Evolutionary conservation across 257 asterid species (phyloP), one percentile per base, ranked within the genome.

Genomic region (Nicotiana paniculata): DNA sequence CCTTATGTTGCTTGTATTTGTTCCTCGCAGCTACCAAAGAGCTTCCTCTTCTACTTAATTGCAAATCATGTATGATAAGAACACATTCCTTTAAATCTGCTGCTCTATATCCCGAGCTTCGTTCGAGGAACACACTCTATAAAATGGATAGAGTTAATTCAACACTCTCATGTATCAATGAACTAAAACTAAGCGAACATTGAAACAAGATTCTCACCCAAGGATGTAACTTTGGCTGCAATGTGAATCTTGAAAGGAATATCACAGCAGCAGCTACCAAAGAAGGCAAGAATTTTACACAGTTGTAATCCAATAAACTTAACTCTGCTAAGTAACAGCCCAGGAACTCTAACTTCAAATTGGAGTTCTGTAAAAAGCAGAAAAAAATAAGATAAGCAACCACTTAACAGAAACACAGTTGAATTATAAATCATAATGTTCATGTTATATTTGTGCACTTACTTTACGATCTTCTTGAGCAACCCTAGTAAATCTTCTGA

Each of bases 1-100:
- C 98, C 99, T 89, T 92, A 65, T 91, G 95, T 51, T 93, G 93
- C 63, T 88, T 90, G 90, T 96, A 96, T 79, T 93, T 96, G 51
- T 92, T 97, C 87, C 96, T 88, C 77, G 89, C 86, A 4, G 96
- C 94, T 61, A 83, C 85, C 91, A 90, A 89, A 69, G 90, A n/a
- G 59, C 89, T 39, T 61, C 95, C 96, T 72, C 88, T 86, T 84
- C 86, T 90, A 39, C 93, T 86, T 79, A 81, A 81, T 83, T 93
- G 99, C 89, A 93, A 82, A 65, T 93, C 98, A 6, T 92, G 97
- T 46, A 93, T 86, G 79, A 92, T 85, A 53, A 46, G 32, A 7
- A 92, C 91, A 30, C 98, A 93, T 85, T 91, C 96, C 83, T 90
- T 92, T 4, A 95, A 39, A 59, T 92, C 96, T 9, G 85, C 83